These are phyloP conservation scores for Lactarius sp. DNA, from an alignment of 768 basidiomycete species.

Conservation along the genomic window DNA sequence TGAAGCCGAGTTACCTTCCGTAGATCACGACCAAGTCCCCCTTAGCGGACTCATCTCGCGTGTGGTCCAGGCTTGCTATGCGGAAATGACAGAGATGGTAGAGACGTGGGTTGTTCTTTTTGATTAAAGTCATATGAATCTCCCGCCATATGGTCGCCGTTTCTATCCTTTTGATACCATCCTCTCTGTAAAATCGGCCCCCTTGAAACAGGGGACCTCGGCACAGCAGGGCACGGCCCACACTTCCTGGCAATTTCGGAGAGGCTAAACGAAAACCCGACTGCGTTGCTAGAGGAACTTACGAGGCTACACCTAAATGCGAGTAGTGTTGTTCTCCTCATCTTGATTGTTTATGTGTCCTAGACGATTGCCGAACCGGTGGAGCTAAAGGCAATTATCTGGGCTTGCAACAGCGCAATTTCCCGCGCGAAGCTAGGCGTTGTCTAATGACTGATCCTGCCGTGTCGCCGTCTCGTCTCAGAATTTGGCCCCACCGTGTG, in stretches of 20 bases:
- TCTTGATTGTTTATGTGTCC: not conserved
- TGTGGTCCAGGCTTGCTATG: constrained; percentile 73
- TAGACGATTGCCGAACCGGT: constrained; percentile 80
- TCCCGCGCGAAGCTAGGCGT: constrained; percentile 54
- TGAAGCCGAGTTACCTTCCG: constrained; percentile 57
- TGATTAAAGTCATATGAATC: not conserved
- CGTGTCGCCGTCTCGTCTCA: constrained; percentile 29
- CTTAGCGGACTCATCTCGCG: constrained; percentile 72
- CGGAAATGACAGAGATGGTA: constrained; percentile 74
- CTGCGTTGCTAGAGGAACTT: constrained; percentile 51
- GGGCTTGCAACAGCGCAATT: constrained; percentile 70
- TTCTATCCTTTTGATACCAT: not conserved
- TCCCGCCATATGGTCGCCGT: too few species aligned
- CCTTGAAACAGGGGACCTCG: constrained; percentile 76
- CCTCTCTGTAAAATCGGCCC: constrained; percentile 56
- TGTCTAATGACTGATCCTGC: constrained; percentile 1
- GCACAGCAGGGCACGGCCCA: constrained; percentile 64
- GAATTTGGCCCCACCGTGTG: constrained; percentile 65
- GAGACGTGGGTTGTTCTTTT: constrained; percentile 62
- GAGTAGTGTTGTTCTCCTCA: constrained; percentile 28
- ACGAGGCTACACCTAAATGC: constrained; percentile 59
- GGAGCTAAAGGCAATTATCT: constrained; percentile 83
- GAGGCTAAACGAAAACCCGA: constrained; percentile 66
- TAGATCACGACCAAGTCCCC: constrained; percentile 67
- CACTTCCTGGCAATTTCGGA: constrained; percentile 55